These are phyloP conservation scores for Anthoceros angustus DNA, from an alignment of 225 moss, liverwort and hornwort genomes.

Conservation along the genomic window DNA sequence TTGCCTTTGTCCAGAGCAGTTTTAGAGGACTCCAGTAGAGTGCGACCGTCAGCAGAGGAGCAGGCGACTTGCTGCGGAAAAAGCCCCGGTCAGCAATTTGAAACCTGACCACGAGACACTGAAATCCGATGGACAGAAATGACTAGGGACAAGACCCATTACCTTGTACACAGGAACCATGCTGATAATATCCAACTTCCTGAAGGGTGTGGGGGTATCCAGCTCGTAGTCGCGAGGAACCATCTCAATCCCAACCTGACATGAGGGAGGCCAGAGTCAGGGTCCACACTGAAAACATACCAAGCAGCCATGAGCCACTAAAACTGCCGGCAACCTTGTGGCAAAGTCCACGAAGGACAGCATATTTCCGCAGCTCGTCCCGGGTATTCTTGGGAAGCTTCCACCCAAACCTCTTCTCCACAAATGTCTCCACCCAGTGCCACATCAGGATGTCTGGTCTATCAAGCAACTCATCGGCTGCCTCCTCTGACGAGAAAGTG, in stretches of 20 bases:
- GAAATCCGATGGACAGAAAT: not conserved
- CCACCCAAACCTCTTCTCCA: slow-evolving; percentile 46
- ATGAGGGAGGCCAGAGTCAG: not conserved
- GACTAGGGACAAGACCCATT: not conserved
- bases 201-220: slow-evolving; percentile 39
- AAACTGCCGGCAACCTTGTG: slow-evolving; percentile 21
- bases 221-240: slow-evolving; percentile 40
- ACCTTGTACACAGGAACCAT: slow-evolving; percentile 55
- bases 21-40: slow-evolving; percentile 47
- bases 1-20: slow-evolving; percentile 57
- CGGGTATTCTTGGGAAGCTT: slow-evolving; percentile 21
- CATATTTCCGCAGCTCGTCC: slow-evolving; percentile 38
- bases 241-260: slow-evolving; percentile 41
- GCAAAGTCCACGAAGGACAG: slow-evolving; percentile 45
- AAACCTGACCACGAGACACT: too few relatives aligned
- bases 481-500: slow-evolving; percentile 23
- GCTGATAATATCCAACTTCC: slow-evolving; percentile 37
- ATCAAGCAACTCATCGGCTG: not conserved
- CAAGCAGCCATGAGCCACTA: not conserved
- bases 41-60: slow-evolving; percentile 52
- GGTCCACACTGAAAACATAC: not conserved
- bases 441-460: slow-evolving; percentile 12
- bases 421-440: slow-evolving; percentile 36
- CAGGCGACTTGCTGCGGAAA: slow-evolving; percentile 39
- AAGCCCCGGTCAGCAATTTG: not conserved